phyloP scores from a whole-genome alignment of 331 rosid species.

The Arachis monticola region DNA sequence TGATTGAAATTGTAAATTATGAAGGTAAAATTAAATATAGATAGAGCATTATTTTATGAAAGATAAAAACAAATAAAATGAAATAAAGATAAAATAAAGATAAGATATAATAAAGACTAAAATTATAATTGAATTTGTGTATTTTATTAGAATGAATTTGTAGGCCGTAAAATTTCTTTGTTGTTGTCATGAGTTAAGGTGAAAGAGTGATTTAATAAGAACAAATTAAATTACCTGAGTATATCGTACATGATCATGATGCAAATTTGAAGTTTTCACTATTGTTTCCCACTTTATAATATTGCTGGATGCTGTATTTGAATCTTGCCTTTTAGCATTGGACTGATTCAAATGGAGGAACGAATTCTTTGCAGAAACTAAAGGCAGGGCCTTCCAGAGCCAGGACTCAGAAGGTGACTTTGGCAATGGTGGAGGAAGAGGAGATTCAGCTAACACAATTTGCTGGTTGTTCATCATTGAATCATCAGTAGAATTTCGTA shows the following conservation, averaged over 20 bases:
- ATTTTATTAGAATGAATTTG: too few relatives aligned
- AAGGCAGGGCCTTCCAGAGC: constrained; percentile 88
- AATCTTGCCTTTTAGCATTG: constrained; percentile 49
- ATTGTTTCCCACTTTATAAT: constrained; percentile 90
- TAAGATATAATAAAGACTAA: too few relatives aligned
- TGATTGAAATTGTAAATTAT: too few relatives aligned
- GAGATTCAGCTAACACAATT: constrained; percentile 48
- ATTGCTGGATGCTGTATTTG: constrained; percentile 50
- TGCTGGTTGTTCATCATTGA: constrained; percentile 42
- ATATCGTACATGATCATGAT: constrained; percentile 73
- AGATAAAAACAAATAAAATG: too few relatives aligned
- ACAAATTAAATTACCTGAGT: constrained; percentile 67
- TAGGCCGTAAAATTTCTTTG: too few relatives aligned
- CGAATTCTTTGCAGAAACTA: constrained; percentile 54
- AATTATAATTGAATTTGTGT: too few relatives aligned
- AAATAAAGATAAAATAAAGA: too few relatives aligned
- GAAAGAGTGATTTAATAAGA: too few relatives aligned
- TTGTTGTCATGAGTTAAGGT: too few relatives aligned
- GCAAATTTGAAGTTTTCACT: constrained; percentile 76
- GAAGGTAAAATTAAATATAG: too few relatives aligned
- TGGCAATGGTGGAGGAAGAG: constrained; percentile 82
- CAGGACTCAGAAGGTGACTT: constrained; percentile 97
- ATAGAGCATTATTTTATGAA: too few relatives aligned
- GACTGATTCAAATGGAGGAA: constrained; percentile 45
- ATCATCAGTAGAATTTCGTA: background rate